Base-by-base conservation (phyloP, 495 filamentous ascomycete species). In the Lineolata rhizophorae region DNA sequence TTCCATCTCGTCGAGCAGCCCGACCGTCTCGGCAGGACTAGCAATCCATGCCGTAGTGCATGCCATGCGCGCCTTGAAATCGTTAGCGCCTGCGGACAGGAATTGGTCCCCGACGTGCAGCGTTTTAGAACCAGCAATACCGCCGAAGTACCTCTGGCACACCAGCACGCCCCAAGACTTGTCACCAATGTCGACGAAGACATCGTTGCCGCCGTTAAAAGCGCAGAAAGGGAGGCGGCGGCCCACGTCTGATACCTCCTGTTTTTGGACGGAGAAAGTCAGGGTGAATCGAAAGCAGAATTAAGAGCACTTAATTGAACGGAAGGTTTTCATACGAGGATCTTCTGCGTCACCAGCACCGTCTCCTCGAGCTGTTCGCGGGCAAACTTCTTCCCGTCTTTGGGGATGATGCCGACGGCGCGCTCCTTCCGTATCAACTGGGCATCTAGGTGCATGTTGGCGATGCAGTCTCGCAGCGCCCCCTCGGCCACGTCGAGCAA, bases 101-200 rank as follows among this genome's bases (percentile, higher is more conserved):
- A 99, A 99, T 56, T 99, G 87, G 50, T 99, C 87, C 18, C 84
- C 82, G 18, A 93, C 74, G 49, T 94, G 84, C 29, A 92, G 54
- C n/a, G 49, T 52, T 39, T 64, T 66, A 28, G 55, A 51, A 10
- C 62, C 69, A 24, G 65, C 61, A 31, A 79, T 72, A 6, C 63
- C 66, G 4, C 72, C 78, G 44, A 95, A 91, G 56, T 82, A 99
- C n/a, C 67, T 61, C 57, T 95, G 87, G 35, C 81, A 92, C 0
- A 76, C 80, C 8, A 76, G 57, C 15, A 99, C 90, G 36, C 90
- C 90, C 72, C 80, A 85, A 25, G 74, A 76, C 49, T 99, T 99
- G 51, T 99, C 90, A 30, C 90, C 90, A 42, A 99, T 94, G 53
- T 99, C 90, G 22, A 99, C 85, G 47, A 99, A 99, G 15, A 94